Evolutionary conservation across 371 early-diverging fungal species (phyloP).

Genomic region (Saksenaea vasiformis): DNA sequence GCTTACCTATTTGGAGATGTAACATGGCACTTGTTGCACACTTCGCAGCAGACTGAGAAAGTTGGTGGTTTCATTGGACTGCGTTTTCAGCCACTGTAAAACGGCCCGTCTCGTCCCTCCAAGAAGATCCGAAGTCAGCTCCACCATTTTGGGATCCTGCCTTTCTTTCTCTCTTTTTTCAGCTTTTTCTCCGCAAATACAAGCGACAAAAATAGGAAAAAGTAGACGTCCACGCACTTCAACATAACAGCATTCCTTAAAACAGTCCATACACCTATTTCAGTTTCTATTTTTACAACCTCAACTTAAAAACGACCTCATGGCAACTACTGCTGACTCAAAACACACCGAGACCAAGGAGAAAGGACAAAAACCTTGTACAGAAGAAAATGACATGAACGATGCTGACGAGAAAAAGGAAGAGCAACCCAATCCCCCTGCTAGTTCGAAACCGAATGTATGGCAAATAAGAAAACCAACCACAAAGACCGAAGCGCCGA

Average conservation of each 20-base stretch:
- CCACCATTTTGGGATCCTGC: constrained; percentile 1
- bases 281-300: not conserved
- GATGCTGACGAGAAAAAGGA: not conserved
- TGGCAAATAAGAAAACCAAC: constrained; percentile 48
- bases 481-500: constrained; percentile 8
- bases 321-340: not conserved
- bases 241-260: constrained; percentile 1
- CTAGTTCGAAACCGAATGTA: constrained; percentile 26
- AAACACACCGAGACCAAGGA: not conserved
- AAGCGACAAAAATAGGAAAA: not conserved
- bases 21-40: too few species aligned
- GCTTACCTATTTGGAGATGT: too few species aligned
- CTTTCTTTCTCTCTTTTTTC: not conserved
- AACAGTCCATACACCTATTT: not conserved
- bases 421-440: not conserved
- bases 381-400: not conserved
- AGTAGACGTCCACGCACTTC: not conserved
- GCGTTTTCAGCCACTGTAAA: too few species aligned
- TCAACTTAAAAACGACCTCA: not conserved
- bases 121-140: not conserved
- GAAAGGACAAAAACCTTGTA: not conserved
- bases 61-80: too few species aligned
- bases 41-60: too few species aligned
- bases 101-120: too few species aligned
- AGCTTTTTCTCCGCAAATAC: not conserved